Percentiles rank a stretch among this genome's conserved stretches.
phyloP scores from a whole-genome alignment of 2,329 filamentous ascomycete genomes.

The Mycosphaerella sp. region DNA sequence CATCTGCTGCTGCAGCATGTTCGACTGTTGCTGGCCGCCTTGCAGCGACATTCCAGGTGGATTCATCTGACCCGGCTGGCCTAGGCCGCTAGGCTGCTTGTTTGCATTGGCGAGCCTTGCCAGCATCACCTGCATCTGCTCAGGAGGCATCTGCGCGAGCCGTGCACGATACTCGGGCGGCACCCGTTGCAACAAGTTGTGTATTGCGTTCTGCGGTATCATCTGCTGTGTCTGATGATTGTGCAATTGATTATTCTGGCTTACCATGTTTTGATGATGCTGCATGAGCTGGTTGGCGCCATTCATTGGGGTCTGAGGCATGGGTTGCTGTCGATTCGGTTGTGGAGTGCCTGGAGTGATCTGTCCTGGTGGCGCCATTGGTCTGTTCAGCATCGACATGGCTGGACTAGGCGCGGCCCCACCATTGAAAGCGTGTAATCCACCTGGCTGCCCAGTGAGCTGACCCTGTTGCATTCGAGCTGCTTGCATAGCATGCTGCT shows the following conservation, averaged over 20 bases:
- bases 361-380: slow-evolving; percentile 44
- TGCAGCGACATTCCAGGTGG: slow-evolving; percentile 15
- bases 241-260: slow-evolving; percentile 35
- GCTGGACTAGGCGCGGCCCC: slow-evolving; percentile 36
- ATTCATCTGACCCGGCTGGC: slow-evolving; percentile 10
- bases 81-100: slow-evolving; percentile 1
- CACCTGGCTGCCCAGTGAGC: slow-evolving; percentile 43
- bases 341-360: slow-evolving; percentile 32
- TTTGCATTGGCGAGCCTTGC: slow-evolving; percentile 10
- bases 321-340: slow-evolving; percentile 27
- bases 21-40: slow-evolving; percentile 6
- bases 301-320: slow-evolving; percentile 25
- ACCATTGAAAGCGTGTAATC: slow-evolving; percentile 37
- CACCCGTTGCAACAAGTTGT: slow-evolving; percentile 12
- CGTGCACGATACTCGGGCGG: slow-evolving; percentile 19
- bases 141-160: slow-evolving; percentile 15
- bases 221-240: slow-evolving; percentile 23
- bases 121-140: slow-evolving; percentile 14
- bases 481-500: slow-evolving; percentile 34
- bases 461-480: slow-evolving; percentile 29
- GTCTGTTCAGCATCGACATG: slow-evolving; percentile 46
- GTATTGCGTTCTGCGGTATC: slow-evolving; percentile 8
- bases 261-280: slow-evolving; percentile 31
- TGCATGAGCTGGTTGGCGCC: slow-evolving; percentile 25
- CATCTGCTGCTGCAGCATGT: slow-evolving; percentile 17